phyloP scores from a whole-genome alignment of 1,139 yeast genomes.

The Hansenula lynferdii region DNA sequence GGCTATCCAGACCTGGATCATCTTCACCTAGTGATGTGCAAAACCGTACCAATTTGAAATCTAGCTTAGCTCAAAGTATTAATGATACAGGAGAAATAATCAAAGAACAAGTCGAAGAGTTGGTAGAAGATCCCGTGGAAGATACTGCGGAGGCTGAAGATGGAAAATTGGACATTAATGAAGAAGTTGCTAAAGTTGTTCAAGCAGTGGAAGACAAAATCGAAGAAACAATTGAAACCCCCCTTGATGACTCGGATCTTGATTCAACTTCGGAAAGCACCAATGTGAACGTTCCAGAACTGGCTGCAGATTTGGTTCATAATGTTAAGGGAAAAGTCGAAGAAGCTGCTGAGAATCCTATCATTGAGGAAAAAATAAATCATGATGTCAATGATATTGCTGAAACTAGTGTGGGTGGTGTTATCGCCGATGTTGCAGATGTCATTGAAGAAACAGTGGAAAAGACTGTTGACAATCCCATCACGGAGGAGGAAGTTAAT shows the following conservation, averaged over 20 bases:
- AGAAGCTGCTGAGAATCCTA: not conserved
- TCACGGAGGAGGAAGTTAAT: not conserved
- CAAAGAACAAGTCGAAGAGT: too few relatives aligned
- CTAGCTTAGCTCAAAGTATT: too few relatives aligned
- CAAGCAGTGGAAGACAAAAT: not conserved
- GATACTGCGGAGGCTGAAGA: not conserved
- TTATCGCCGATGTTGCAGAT: constrained; percentile 2
- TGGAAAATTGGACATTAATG: not conserved
- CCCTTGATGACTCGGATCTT: not conserved
- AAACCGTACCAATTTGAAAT: too few relatives aligned
- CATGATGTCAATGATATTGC: not conserved
- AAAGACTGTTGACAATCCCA: not conserved
- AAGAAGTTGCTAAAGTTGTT: not conserved
- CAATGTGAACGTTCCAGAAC: not conserved
- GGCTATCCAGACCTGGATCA: too few relatives aligned
- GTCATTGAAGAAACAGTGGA: constrained; percentile 3
- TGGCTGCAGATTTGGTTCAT: not conserved
- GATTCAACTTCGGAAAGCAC: not conserved
- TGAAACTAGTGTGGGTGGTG: not conserved
- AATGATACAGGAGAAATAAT: too few relatives aligned
- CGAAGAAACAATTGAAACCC: not conserved
- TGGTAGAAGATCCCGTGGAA: too few relatives aligned
- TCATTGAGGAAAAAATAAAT: not conserved
- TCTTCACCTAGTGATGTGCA: too few relatives aligned
- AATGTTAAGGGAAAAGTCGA: constrained; percentile 1